Percentiles rank a stretch among this genome's conserved stretches.
phyloP scores from a whole-genome alignment of 2,329 filamentous ascomycete genomes.

The Beauveria varroae region DNA sequence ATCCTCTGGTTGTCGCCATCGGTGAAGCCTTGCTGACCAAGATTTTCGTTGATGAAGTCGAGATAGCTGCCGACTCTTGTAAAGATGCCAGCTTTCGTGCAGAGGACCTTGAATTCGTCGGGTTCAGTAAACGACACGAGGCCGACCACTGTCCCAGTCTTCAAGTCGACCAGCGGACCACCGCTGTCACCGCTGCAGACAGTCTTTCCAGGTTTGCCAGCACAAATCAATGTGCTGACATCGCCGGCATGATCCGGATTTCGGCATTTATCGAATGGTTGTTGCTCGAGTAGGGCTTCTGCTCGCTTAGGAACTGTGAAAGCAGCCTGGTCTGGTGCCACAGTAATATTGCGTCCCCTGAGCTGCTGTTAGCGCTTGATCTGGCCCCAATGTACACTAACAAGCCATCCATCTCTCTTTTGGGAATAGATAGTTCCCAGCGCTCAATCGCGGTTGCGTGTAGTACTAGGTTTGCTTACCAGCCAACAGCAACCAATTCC shows the following conservation, averaged over 20 bases:
- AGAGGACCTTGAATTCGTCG: no score
- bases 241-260: background rate
- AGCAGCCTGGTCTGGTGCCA: no score
- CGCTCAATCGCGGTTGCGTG: background rate
- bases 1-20: background rate
- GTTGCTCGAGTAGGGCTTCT: background rate
- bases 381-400: background rate
- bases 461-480: background rate
- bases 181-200: background rate
- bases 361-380: background rate
- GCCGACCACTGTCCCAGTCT: background rate
- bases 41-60: background rate
- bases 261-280: background rate
- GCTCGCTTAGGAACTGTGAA: background rate
- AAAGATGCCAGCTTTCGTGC: background rate
- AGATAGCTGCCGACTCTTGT: background rate
- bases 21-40: background rate
- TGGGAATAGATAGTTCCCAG: background rate
- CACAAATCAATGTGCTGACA: background rate
- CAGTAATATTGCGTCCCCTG: background rate
- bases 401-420: background rate
- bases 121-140: background rate
- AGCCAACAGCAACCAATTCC: background rate
- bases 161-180: background rate
- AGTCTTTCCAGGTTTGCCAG: background rate